Evolutionary conservation across 257 asterid genomes (phyloP).

Genomic region (Solanum boliviense): DNA sequence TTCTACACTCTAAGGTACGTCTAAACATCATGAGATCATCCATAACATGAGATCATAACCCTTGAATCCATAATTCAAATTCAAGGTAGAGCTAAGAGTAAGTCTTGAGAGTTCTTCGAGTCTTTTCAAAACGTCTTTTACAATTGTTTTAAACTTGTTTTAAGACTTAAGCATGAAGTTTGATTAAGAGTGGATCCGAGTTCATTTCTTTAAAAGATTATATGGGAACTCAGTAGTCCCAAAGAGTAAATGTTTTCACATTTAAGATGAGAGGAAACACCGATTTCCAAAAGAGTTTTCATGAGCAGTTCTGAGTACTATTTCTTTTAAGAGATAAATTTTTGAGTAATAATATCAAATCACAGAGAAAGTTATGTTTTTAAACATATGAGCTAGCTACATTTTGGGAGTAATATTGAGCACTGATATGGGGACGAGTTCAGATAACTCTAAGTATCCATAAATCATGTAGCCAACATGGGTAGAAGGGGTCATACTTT

Average conservation of each 20-base stretch:
- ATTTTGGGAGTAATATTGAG: background rate
- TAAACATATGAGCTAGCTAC: no score
- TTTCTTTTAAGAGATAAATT: no score
- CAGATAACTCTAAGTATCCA: background rate
- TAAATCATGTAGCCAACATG: background rate
- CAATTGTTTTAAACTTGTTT: background rate
- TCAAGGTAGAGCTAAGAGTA: background rate
- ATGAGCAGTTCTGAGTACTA: no score
- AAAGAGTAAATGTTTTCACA: background rate
- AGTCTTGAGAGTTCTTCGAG: background rate
- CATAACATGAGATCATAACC: background rate
- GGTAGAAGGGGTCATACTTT: background rate
- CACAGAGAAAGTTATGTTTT: background rate
- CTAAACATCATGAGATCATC: no score
- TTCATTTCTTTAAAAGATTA: background rate
- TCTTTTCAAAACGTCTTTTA: background rate
- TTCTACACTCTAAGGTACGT: no score
- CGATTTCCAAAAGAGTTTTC: background rate
- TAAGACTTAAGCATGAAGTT: background rate
- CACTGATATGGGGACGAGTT: background rate
- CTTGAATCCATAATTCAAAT: background rate
- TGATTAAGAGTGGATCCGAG: background rate
- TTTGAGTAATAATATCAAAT: background rate
- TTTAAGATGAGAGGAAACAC: background rate
- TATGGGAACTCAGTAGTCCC: background rate